These are phyloP conservation scores for Phytophthora hybrid DNA, from an alignment of 352 stramenopile genomes.

Conservation along the genomic window DNA sequence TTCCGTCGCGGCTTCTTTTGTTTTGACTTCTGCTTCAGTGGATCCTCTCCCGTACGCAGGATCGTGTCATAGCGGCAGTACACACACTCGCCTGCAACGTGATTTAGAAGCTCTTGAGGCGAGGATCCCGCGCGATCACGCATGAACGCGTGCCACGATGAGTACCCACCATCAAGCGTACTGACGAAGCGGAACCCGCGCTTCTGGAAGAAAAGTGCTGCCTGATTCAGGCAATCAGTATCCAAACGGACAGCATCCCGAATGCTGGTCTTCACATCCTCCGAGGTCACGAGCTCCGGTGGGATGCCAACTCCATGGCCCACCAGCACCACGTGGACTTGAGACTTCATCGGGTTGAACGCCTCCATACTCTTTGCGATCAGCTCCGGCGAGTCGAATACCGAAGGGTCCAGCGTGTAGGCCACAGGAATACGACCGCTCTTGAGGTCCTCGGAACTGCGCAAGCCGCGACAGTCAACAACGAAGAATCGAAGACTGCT, in stretches of 20 bases:
- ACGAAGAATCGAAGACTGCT: conserved; percentile 73
- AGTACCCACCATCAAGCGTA: conserved; percentile 77
- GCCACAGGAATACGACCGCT: conserved; percentile 79
- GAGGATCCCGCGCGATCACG: conserved; percentile 65
- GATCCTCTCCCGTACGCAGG: conserved; percentile 70
- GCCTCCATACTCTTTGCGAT: conserved; percentile 76
- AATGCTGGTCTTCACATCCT: conserved; percentile 78
- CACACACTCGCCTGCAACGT: conserved; percentile 72
- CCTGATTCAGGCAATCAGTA: conserved; percentile 75
- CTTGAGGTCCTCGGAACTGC: conserved; percentile 83
- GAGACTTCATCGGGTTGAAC: conserved; percentile 76
- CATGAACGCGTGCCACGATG: conserved; percentile 88
- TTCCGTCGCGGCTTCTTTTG: conserved; percentile 56
- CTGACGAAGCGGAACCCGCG: conserved; percentile 85
- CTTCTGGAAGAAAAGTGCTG: conserved; percentile 86
- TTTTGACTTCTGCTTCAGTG: conserved; percentile 61
- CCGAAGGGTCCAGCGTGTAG: conserved; percentile 78
- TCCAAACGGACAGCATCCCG: conserved; percentile 79
- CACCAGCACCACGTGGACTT: conserved; percentile 80
- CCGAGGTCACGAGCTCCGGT: conserved; percentile 61
- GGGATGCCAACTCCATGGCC: conserved; percentile 77
- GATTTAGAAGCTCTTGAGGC: conserved; percentile 72
- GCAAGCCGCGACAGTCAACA: conserved; percentile 75
- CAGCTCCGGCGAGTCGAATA: conserved; percentile 85
- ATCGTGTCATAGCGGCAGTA: conserved; percentile 87